Percentiles rank a stretch among this genome's conserved stretches.
Conservation (phyloP, 129 eudicot genomes). For the Centrapalus pauciflorus region DNA sequence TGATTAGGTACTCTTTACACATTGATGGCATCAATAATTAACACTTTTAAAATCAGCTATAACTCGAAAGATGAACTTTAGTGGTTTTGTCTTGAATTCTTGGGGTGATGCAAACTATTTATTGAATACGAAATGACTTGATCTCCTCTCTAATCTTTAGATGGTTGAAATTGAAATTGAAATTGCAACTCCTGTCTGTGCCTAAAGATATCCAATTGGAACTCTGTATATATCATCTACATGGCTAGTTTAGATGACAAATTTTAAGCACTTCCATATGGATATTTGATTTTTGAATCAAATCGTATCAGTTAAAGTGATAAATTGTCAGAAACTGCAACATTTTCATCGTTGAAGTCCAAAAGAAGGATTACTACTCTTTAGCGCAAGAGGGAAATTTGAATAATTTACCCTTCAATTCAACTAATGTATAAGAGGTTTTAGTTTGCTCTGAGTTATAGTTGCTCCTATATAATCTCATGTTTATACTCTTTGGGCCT, state of each 20-base stretch:
- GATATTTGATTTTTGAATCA: not conserved
- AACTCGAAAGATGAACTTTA: not conserved
- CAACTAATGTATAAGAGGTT: not conserved
- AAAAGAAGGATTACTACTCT: not conserved
- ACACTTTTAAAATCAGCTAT: not conserved
- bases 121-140: not conserved
- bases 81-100: not conserved
- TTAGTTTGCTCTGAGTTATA: not conserved
- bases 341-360: not conserved
- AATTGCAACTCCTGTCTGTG: conserved; percentile 1
- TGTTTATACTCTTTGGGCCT: not conserved
- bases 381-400: not conserved
- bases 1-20: not conserved
- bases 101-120: not conserved
- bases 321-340: not conserved
- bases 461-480: not conserved
- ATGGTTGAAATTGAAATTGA: not conserved
- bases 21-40: not conserved
- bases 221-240: not conserved
- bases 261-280: not conserved
- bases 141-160: not conserved
- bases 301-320: not conserved
- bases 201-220: not conserved
- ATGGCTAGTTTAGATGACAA: not conserved
- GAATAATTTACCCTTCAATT: conserved; percentile 3